Base-by-base conservation (phyloP, 2,329 filamentous ascomycete genomes). In the Dryadomyces quercus-mongolicae region DNA sequence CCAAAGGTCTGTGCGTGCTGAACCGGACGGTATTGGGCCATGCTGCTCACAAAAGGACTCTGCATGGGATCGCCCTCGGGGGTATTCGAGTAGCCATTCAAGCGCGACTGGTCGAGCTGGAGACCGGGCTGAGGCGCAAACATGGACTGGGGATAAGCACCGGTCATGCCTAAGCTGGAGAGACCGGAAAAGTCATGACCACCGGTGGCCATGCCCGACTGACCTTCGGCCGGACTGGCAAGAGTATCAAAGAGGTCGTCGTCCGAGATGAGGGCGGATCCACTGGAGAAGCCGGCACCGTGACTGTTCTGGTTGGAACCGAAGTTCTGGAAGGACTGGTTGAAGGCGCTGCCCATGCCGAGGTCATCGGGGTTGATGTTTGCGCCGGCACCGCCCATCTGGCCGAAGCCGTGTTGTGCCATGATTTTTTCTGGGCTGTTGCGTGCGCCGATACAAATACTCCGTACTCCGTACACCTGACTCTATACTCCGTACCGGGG, bases 51-150 rank as follows among this genome's bases (percentile, higher is more conserved):
- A 64, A 90, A 96, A 0, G 92, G 92, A 63, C 90, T 96, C 64
- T 94, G 88, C 57, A 95, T 92, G 6, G 92, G 90, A 53, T 89
- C 86, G 52, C 89, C 89, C 57, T 97, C 92, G 3, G 92, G 91
- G 2, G 91, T 95, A 66, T 88, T 88, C 20, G 92, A 95, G 69
- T 86, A 97, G 58, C 88, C 82, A 64, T 86, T 85, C 64, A 89
- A 82, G 55, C 86, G 83, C 49, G 78, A 73, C 57, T 83, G 80
- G 59, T 87, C 83, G 62, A 85, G 78, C 56, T 82, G 78, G 42
- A 85, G 68, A 38, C 74, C 75, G 56, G 85, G 82, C 55, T 85
- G 76, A 4, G 70, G 65, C 4, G 62, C 62, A 61, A 80, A 83
- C 18, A 78, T 71, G 51, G 71, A 71, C 54, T 80, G 76, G 36